These are phyloP conservation scores for Prillingera fragicola DNA, from an alignment of 1,284 basidiomycete species.

Conservation along the genomic window DNA sequence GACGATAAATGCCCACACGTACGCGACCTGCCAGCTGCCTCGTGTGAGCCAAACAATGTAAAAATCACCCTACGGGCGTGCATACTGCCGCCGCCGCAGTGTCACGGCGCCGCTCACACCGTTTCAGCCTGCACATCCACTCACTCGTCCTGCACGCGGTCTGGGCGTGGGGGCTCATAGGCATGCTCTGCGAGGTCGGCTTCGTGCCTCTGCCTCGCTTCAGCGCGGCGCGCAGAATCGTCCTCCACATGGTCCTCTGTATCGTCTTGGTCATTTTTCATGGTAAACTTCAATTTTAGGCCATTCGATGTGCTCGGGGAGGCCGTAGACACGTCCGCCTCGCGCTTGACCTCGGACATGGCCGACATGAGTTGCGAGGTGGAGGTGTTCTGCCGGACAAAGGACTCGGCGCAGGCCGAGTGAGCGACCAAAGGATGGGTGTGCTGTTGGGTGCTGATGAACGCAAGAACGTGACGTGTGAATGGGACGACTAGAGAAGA, in stretches of 20 bases:
- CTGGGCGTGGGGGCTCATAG: slow-evolving; percentile 20
- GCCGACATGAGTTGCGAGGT: too few relatives aligned
- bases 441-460: too few relatives aligned
- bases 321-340: too few relatives aligned
- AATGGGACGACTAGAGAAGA: too few relatives aligned
- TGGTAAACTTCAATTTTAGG: too few relatives aligned
- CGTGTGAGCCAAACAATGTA: neutral
- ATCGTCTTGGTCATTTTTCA: neutral
- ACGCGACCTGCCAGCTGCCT: slow-evolving; percentile 44
- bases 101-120: slow-evolving; percentile 3
- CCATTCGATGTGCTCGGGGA: too few relatives aligned
- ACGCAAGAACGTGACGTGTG: too few relatives aligned
- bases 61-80: neutral
- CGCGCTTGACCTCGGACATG: too few relatives aligned
- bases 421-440: too few relatives aligned
- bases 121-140: slow-evolving; percentile 9
- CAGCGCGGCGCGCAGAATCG: slow-evolving; percentile 6
- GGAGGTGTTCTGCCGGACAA: too few relatives aligned
- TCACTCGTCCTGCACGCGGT: slow-evolving; percentile 35
- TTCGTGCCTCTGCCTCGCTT: slow-evolving; percentile 27
- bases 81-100: neutral
- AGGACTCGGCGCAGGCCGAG: too few relatives aligned
- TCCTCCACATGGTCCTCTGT: neutral
- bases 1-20: slow-evolving; percentile 43
- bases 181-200: slow-evolving; percentile 29